These are phyloP conservation scores for Tirmania nivea DNA, from an alignment of 495 filamentous ascomycete genomes.

Conservation along the genomic window DNA sequence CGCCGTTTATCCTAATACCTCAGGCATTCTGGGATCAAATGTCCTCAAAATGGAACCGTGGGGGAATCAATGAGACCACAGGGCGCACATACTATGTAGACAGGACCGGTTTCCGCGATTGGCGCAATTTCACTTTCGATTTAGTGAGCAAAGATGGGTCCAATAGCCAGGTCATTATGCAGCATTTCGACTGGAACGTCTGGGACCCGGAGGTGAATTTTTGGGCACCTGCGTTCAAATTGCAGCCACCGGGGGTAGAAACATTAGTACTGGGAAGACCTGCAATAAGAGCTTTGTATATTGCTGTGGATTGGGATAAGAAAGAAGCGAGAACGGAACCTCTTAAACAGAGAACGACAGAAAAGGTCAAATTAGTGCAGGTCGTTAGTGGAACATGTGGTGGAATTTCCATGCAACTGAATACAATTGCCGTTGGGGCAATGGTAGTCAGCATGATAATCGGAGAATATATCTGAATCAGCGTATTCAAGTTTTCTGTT, in stretches of 20 bases:
- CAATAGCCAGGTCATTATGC: neutral
- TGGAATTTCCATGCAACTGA: too few species aligned
- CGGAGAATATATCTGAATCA: too few species aligned
- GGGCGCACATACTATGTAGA: neutral
- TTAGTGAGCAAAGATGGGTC: neutral
- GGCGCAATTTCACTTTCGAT: neutral
- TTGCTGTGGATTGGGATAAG: neutral
- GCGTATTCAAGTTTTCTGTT: too few species aligned
- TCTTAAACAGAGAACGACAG: neutral
- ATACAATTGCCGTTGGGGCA: too few species aligned
- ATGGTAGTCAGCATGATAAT: too few species aligned
- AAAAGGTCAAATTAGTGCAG: too few species aligned
- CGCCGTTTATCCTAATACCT: neutral
- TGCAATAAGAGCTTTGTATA: neutral
- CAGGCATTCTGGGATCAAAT: neutral
- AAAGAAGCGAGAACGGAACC: neutral
- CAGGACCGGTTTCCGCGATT: neutral
- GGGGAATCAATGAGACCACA: neutral
- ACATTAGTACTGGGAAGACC: neutral
- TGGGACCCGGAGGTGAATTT: neutral
- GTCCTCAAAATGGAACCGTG: neutral
- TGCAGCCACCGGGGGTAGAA: neutral
- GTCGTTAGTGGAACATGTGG: too few species aligned
- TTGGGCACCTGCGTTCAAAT: neutral
- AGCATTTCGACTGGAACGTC: neutral